phyloP scores from a whole-genome alignment of 1,284 basidiomycete genomes.

The Naganishia albida region DNA sequence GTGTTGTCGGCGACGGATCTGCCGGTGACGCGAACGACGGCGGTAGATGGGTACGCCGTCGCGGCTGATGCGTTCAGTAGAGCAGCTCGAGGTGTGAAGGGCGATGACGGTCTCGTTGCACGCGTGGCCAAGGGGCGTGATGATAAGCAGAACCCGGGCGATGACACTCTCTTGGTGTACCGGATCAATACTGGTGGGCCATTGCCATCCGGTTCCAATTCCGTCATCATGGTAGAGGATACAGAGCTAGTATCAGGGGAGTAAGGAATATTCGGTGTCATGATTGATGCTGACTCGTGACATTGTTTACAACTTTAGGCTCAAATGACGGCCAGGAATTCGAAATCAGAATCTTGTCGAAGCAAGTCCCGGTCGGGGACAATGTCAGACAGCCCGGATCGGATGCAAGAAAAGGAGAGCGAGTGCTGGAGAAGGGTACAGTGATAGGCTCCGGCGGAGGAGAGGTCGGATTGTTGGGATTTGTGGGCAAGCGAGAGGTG shows the following conservation, averaged over 20 bases:
- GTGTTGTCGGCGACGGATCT: conserved; percentile 66
- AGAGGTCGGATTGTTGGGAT: conserved; percentile 79
- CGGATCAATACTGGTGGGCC: conserved; percentile 78
- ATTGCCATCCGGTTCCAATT: conserved; percentile 70
- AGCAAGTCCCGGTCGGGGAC: conserved; percentile 63
- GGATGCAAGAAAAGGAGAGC: conserved; percentile 68
- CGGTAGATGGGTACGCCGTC: conserved; percentile 84
- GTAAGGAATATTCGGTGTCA: not conserved
- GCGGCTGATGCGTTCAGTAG: conserved; percentile 4
- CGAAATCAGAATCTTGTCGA: conserved; percentile 66
- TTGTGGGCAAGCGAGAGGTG: conserved; percentile 72
- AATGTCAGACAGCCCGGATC: conserved; percentile 74
- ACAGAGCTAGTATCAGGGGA: conserved; percentile 64
- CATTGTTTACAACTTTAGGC: conserved; percentile 8
- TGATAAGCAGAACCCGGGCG: conserved; percentile 59
- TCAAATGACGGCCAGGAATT: conserved; percentile 62
- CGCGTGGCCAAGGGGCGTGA: conserved; percentile 48
- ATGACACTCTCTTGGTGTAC: conserved; percentile 63
- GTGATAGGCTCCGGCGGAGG: conserved; percentile 69
- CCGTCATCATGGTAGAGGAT: conserved; percentile 90
- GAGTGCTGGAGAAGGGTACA: conserved; percentile 67
- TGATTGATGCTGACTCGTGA: too few relatives aligned
- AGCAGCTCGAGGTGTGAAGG: conserved; percentile 54
- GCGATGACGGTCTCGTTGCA: conserved; percentile 60
- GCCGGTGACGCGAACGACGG: conserved; percentile 68